Conservation (phyloP, 495 filamentous ascomycete genomes). For the Cairneyella variabilis region DNA sequence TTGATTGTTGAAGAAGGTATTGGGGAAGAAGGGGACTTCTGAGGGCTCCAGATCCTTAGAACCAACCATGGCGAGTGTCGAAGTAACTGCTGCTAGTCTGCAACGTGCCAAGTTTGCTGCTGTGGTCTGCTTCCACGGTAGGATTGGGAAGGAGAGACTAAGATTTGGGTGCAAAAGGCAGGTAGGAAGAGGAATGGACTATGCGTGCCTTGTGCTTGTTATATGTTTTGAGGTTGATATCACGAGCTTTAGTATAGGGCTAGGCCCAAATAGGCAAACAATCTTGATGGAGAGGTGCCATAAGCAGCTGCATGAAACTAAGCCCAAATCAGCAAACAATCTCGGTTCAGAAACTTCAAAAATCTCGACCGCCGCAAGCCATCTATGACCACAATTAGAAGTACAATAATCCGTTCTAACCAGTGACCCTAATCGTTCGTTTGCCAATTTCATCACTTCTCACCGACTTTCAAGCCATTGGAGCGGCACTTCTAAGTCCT, state of each 20-base stretch:
- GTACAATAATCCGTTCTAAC: no score
- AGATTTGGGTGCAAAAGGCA: background rate
- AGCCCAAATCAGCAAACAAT: conserved; percentile 8
- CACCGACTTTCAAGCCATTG: no score
- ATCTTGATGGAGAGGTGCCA: no score
- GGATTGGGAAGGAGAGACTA: background rate
- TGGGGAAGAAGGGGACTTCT: conserved; percentile 14
- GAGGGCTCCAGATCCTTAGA: conserved; percentile 25
- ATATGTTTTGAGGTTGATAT: background rate
- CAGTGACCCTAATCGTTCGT: no score
- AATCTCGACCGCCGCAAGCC: no score
- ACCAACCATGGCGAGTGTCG: conserved; percentile 16
- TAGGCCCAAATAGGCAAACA: no score
- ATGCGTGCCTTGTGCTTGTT: background rate
- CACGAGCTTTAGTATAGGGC: no score
- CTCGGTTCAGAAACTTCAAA: background rate
- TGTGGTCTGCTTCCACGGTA: background rate
- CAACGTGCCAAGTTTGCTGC: background rate
- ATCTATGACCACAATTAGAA: no score
- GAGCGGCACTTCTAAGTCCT: no score
- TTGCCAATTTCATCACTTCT: no score
- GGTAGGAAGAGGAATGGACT: background rate
- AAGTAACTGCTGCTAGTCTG: background rate
- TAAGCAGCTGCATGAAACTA: background rate
- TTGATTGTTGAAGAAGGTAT: conserved; percentile 30